A percentile compares a stretch with the other conserved stretches of the same genome.
phyloP scores from a whole-genome alignment of 1,284 basidiomycete species.

The Pyrrhoderma lamaoense region DNA sequence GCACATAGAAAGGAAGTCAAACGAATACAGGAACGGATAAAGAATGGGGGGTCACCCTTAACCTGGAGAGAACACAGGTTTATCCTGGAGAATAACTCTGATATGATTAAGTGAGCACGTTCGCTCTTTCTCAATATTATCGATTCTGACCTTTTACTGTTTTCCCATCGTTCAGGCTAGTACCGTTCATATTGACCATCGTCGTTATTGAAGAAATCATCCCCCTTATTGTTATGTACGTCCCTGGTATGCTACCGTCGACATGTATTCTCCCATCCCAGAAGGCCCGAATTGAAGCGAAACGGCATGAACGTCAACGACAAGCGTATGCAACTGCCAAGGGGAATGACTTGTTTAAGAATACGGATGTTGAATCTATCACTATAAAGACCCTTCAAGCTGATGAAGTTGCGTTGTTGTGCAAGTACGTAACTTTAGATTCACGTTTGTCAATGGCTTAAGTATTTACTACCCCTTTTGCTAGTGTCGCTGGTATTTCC shows the following conservation, averaged over 20 bases:
- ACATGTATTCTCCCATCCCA: constrained; percentile 85
- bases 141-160: constrained; percentile 1
- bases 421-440: constrained; percentile 25
- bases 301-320: constrained; percentile 48
- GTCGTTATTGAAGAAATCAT: constrained; percentile 75
- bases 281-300: constrained; percentile 58
- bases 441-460: not conserved
- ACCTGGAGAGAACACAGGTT: constrained; percentile 61
- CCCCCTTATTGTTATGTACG: constrained; percentile 79
- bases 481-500: constrained; percentile 6
- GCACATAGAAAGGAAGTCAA: constrained; percentile 47
- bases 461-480: not conserved
- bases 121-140: constrained; percentile 1
- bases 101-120: constrained; percentile 55
- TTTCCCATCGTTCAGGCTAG: constrained; percentile 41
- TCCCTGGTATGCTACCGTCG: constrained; percentile 78
- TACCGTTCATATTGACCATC: constrained; percentile 75
- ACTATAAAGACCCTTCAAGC: constrained; percentile 30
- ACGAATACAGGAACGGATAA: constrained; percentile 47
- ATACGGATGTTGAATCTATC: constrained; percentile 25
- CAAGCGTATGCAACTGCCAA: constrained; percentile 21
- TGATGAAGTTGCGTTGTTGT: constrained; percentile 24
- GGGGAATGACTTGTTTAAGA: constrained; percentile 4
- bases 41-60: constrained; percentile 47
- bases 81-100: constrained; percentile 53